phyloP scores from a whole-genome alignment of 495 filamentous ascomycete species.

The Aspergillus sparsus region DNA sequence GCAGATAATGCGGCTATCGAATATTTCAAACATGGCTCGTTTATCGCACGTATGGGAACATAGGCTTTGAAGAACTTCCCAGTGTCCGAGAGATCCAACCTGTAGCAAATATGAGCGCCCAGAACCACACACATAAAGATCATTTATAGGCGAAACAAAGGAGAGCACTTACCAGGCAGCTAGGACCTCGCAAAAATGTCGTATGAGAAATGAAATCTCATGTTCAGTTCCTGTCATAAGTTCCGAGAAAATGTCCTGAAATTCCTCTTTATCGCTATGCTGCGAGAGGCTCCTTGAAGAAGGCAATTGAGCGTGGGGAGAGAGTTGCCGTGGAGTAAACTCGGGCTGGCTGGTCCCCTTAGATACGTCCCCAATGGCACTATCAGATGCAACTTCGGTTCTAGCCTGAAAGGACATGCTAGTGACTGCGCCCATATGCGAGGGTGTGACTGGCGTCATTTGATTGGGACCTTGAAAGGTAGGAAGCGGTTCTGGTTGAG shows the following conservation, averaged over 20 bases:
- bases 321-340: constrained; percentile 6
- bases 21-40: constrained; percentile 35
- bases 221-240: constrained; percentile 45
- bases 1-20: constrained; percentile 43
- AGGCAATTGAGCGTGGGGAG: constrained; percentile 14
- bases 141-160: neutral
- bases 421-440: neutral
- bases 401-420: neutral
- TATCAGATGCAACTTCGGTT: neutral
- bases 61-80: constrained; percentile 42
- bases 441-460: neutral
- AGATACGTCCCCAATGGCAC: neutral
- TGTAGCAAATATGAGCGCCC: constrained; percentile 20
- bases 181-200: constrained; percentile 40
- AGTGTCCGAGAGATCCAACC: constrained; percentile 44
- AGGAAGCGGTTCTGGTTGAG: neutral
- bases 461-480: neutral
- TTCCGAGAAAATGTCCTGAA: constrained; percentile 45
- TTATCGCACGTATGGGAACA: constrained; percentile 42
- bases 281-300: constrained; percentile 29
- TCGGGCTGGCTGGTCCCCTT: constrained; percentile 5
- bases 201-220: constrained; percentile 42
- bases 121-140: neutral
- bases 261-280: constrained; percentile 38
- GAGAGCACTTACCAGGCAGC: constrained; percentile 36